Base-by-base conservation (phyloP, 345 rosid species). In the Zanthoxylum bungeanum region DNA sequence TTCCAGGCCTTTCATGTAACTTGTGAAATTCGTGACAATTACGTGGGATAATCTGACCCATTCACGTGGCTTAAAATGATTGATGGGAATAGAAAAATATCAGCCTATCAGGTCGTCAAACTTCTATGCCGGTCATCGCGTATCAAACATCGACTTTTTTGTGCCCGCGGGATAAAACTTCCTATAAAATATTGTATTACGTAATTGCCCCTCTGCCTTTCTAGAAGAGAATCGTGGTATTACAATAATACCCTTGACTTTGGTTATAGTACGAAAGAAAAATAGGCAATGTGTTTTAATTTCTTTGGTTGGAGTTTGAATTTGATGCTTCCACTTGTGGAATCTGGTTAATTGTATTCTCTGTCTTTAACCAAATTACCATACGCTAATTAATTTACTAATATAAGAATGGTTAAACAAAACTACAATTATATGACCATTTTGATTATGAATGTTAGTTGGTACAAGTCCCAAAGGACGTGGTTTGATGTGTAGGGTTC, bases 41-140 rank as follows among this genome's bases (percentile, higher is more conserved):
- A 11, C 78, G 82, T 63, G 76, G 63, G 17, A 3, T 4, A 33
- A 47, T 70, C 59, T 36, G 4, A 25, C 6, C 61, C 84, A 70
- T 64, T 46, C 84, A 83, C 70, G 70, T 73, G 78, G 9, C 55
- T 0, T 0, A 6, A 14, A 36, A 42, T 27, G 6, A 70, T 51
- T 70, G 73, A 50, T 1, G 2, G 7, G 1, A 33, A 50, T 28
- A 4, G 14, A 60, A 73, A 68, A 71, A 1, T 1, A 72, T 72
- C 79, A 62, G 52, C 78, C 68, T 42, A 70, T 70, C 47, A 31
- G 42, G 19, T n/a, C n/a, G n/a, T n/a, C n/a, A n/a, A n/a, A n/a
- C n/a, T n/a, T n/a, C n/a, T n/a, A n/a, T n/a, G n/a, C n/a, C n/a
- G 58, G 55, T 16, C 69, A 17, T 39, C 72, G 60, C 31, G 21